Base-by-base conservation (phyloP, 2,329 filamentous ascomycete species). In the Periglandula ipomoeae region DNA sequence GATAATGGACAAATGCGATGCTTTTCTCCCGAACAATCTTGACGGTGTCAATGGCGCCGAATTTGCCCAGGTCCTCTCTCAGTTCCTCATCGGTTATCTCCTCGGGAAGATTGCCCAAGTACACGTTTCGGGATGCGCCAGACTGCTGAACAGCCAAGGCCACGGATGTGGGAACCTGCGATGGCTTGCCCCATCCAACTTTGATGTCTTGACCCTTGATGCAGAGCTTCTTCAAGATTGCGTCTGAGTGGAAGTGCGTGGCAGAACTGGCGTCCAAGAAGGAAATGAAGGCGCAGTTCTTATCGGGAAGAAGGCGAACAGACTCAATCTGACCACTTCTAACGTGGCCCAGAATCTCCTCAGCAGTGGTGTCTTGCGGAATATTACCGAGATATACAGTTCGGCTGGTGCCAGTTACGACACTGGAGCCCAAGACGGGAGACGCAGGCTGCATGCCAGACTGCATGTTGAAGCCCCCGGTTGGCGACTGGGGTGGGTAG, bases 261-360 rank as follows among this genome's bases (percentile, higher is more conserved):
- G 93, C 93, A 26, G 93, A 96, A 72, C 90, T 95, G 60, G 90
- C 89, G 63, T 98, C 93, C 56, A 98, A 76, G 74, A 98, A 98
- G 7, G 93, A 98, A 65, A 98, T 97, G 76, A 98, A 98, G 50
- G 93, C 93, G 64, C 93, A 98, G 77, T 97, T 98, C 87, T 97
- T 98, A 71, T 98, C 93, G 22, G 91, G 89, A 48, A 98, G 76
- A 56, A 98, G 79, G 59, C 93, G 86, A 47, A 98, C 93, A n/a
- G 93, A 97, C 73, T 98, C 93, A 61, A 98, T 97, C 66, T 97
- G 93, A 22, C 93, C 93, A 68, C 93, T 97, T 55, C 93, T 82
- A 52, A 98, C 93, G 62, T 98, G 93, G 55, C 90, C 86, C 49
- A 98, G 74, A 55, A 98, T 95, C 71, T 98, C 93, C 71, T 98